These are phyloP conservation scores for Pulveroboletus sp. DNA, from an alignment of 768 basidiomycete genomes.

Conservation along the genomic window DNA sequence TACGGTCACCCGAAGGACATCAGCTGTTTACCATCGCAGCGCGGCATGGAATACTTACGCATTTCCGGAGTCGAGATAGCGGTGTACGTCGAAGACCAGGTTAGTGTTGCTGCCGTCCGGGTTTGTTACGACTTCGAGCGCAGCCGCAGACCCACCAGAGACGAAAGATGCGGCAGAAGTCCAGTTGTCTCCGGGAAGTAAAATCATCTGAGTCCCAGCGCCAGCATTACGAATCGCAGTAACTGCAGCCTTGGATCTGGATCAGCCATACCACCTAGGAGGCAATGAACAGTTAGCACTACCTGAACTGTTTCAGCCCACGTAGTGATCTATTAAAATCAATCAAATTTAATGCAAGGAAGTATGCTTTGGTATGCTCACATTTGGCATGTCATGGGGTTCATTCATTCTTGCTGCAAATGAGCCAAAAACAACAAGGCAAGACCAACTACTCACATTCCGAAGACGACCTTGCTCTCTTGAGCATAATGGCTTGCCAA, in stretches of 20 bases:
- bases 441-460: constrained; percentile 1
- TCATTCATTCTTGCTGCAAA: constrained; percentile 13
- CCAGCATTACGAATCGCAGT: constrained; percentile 13
- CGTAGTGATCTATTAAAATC: not conserved
- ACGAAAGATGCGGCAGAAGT: constrained; percentile 5
- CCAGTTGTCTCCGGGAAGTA: constrained; percentile 9
- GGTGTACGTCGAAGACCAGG: constrained; percentile 13
- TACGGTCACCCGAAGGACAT: not conserved
- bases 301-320: constrained; percentile 14
- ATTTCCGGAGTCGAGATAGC: constrained; percentile 12
- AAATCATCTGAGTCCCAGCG: constrained; percentile 8
- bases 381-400: constrained; percentile 11
- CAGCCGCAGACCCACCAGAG: constrained; percentile 8
- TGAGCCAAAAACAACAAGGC: not conserved
- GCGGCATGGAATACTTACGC: constrained; percentile 2
- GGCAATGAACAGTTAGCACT: not conserved
- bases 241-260: constrained; percentile 4
- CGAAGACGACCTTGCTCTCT: constrained; percentile 5
- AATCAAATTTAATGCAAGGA: no score
- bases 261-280: not conserved
- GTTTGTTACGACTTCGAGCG: constrained; percentile 5
- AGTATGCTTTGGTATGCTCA: not conserved
- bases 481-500: constrained; percentile 3
- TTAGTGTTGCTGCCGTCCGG: constrained; percentile 7
- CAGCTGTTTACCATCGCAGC: not conserved